These are phyloP conservation scores for Aspergillus campestris DNA, from an alignment of 495 filamentous ascomycete species.

Conservation along the genomic window DNA sequence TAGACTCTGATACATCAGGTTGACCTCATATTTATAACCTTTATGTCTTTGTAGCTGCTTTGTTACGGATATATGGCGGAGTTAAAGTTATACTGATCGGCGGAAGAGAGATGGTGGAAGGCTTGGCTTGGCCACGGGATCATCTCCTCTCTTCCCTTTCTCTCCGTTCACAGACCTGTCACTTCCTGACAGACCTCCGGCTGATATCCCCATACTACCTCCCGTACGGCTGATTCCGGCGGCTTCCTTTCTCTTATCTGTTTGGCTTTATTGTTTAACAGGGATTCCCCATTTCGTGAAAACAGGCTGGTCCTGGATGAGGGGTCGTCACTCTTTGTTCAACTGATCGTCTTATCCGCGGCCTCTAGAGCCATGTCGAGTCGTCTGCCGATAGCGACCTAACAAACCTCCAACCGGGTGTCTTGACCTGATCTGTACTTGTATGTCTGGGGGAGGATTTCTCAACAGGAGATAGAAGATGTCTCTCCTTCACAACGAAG, in stretches of 20 bases:
- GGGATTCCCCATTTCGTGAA: conserved; percentile 5
- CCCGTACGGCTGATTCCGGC: conserved; percentile 2
- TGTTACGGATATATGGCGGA: too few relatives aligned
- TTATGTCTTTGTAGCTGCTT: too few relatives aligned
- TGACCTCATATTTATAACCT: too few relatives aligned
- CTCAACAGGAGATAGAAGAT: conserved; percentile 35
- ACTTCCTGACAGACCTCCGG: too few relatives aligned
- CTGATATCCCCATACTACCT: too few relatives aligned
- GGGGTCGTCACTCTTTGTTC: conserved; percentile 7
- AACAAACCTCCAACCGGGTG: not conserved
- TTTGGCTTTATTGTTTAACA: conserved; percentile 6
- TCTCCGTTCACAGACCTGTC: too few relatives aligned
- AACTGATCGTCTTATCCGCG: conserved; percentile 4
- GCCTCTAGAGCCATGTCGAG: conserved; percentile 7
- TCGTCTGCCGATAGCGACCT: conserved; percentile 5
- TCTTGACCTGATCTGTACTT: conserved; percentile 1
- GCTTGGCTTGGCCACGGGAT: too few relatives aligned
- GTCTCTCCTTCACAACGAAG: conserved; percentile 95
- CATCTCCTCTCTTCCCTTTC: too few relatives aligned
- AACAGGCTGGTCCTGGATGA: conserved; percentile 33
- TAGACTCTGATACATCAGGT: too few relatives aligned
- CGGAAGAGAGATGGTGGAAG: too few relatives aligned
- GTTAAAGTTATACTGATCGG: too few relatives aligned
- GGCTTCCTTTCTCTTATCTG: conserved; percentile 1
- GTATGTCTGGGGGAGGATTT: not conserved